These are phyloP conservation scores for Globomyces sp. DNA, from an alignment of 371 early-diverging fungal species.

Conservation along the genomic window DNA sequence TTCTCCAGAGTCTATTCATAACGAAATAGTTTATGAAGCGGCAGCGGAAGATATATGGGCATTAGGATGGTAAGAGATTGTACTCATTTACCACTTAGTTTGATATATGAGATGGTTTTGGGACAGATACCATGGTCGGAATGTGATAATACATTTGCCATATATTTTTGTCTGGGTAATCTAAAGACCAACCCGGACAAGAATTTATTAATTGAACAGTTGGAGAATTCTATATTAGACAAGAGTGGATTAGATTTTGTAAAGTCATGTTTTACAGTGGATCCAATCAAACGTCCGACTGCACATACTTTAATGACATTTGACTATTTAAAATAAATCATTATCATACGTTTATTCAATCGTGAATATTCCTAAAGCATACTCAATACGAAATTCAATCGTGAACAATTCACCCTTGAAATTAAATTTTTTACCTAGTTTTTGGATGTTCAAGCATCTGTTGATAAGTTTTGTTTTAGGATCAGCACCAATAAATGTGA, in stretches of 20 bases:
- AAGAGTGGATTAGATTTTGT: not conserved
- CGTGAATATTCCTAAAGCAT: too few relatives aligned
- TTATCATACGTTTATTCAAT: too few relatives aligned
- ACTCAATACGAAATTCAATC: too few relatives aligned
- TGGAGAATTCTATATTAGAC: not conserved
- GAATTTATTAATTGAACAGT: conserved; percentile 1
- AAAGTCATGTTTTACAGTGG: conserved; percentile 6
- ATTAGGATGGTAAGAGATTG: conserved; percentile 21
- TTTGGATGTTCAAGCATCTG: too few relatives aligned
- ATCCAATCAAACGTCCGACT: conserved; percentile 12
- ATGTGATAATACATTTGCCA: conserved; percentile 27
- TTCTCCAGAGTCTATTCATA: conserved; percentile 17
- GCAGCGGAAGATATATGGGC: conserved; percentile 30
- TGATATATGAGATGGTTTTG: conserved; percentile 30
- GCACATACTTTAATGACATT: not conserved
- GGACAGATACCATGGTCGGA: conserved; percentile 26
- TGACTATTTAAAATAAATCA: too few relatives aligned
- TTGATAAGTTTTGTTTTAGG: too few relatives aligned
- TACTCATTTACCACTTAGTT: too few relatives aligned
- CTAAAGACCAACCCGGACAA: not conserved
- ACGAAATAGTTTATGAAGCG: conserved; percentile 5
- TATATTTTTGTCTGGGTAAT: conserved; percentile 20
- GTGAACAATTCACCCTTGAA: too few relatives aligned
- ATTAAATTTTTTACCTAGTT: too few relatives aligned
- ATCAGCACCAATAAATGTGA: not conserved